These are phyloP conservation scores for Cladobotryum protrusum DNA, from an alignment of 2,329 filamentous ascomycete species.

Conservation along the genomic window DNA sequence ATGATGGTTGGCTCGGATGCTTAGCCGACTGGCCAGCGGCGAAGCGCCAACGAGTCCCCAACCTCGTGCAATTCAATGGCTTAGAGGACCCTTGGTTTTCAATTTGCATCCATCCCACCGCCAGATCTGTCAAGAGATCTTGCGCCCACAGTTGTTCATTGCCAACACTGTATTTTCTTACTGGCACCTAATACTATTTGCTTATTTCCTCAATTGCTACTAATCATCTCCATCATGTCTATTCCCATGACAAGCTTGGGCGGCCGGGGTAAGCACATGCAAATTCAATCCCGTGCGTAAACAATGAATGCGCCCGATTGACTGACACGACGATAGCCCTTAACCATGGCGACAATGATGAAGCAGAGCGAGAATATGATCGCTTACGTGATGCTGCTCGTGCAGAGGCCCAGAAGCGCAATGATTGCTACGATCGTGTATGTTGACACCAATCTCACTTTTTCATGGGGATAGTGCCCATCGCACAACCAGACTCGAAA, in stretches of 20 bases:
- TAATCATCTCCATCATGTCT: conserved; percentile 19
- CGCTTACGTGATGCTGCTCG: conserved; percentile 78
- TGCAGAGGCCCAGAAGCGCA: conserved; percentile 71
- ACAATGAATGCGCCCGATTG: conserved; percentile 1
- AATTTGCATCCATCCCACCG: background rate
- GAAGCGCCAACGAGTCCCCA: background rate
- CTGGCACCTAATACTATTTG: background rate
- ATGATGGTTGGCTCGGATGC: conserved; percentile 10
- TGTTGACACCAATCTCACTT: conserved; percentile 19
- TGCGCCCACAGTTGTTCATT: background rate
- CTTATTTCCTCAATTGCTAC: background rate
- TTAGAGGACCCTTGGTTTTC: background rate
- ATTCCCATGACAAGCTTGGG: conserved; percentile 36
- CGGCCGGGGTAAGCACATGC: conserved; percentile 32
- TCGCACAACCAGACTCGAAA: background rate
- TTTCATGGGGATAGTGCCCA: background rate
- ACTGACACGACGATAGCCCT: conserved; percentile 50
- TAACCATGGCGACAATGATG: conserved; percentile 60
- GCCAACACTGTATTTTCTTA: background rate
- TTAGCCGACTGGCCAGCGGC: conserved; percentile 4
- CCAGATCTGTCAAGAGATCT: background rate
- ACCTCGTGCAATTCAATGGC: background rate
- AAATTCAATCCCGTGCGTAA: background rate
- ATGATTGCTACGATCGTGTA: conserved; percentile 69
- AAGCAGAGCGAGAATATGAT: conserved; percentile 83